Conservation (phyloP, 208 protist genomes). For the Hexamita inflata region DNA sequence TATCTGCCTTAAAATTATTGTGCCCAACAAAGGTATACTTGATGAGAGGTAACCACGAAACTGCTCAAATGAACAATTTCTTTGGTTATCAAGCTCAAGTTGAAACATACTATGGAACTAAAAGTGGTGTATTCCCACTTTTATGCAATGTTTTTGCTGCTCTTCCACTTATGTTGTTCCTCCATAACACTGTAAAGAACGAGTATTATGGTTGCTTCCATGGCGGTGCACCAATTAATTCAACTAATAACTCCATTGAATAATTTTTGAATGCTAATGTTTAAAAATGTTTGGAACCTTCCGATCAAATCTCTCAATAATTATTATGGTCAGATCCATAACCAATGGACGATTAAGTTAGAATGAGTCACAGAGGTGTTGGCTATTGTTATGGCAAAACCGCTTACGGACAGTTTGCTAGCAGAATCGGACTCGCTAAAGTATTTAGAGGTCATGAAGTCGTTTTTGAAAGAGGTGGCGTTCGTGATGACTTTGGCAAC, state of each 20-base stretch:
- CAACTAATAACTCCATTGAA: neutral
- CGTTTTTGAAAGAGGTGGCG: neutral
- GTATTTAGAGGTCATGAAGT: slow-evolving; percentile 16
- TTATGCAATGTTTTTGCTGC: neutral
- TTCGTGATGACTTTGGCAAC: neutral
- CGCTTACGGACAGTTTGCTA: neutral
- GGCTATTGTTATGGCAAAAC: neutral
- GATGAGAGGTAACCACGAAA: slow-evolving; percentile 22
- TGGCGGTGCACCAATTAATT: neutral
- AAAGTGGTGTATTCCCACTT: neutral
- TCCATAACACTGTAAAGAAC: neutral
- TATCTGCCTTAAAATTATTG: neutral
- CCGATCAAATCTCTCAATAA: neutral
- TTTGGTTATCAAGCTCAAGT: slow-evolving; percentile 19
- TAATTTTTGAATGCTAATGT: neutral
- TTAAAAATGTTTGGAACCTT: too few relatives aligned
- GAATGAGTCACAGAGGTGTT: slow-evolving; percentile 6
- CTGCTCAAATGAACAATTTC: slow-evolving; percentile 23
- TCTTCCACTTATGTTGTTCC: neutral
- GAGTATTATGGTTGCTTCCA: neutral
- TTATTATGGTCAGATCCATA: slow-evolving; percentile 1
- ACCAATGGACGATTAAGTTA: neutral
- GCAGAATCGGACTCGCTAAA: neutral
- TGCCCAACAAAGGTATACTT: neutral
- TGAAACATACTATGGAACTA: slow-evolving; percentile 2